phyloP scores from a whole-genome alignment of 768 basidiomycete genomes.

The Pleurotus cornucopiae region DNA sequence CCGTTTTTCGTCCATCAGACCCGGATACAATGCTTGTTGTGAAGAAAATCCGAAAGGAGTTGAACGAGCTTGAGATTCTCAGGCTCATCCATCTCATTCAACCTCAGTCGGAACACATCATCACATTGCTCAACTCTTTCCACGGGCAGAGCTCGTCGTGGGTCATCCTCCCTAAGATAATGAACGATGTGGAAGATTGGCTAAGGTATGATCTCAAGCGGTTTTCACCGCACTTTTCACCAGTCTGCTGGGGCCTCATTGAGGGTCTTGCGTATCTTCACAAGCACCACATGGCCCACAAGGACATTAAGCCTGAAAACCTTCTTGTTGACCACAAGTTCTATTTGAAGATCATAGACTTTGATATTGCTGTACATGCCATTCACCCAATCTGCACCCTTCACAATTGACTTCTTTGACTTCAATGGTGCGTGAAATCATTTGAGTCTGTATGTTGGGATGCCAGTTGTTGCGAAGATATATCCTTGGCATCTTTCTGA shows the following conservation, averaged over 20 bases:
- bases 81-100: background rate
- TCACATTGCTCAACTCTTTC: slow-evolving; percentile 6
- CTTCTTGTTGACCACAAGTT: slow-evolving; percentile 68
- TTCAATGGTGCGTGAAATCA: background rate
- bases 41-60: slow-evolving; percentile 4
- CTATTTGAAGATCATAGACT: slow-evolving; percentile 57
- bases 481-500: background rate
- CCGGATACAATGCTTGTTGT: background rate
- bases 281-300: slow-evolving; percentile 73
- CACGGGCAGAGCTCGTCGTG: background rate
- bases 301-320: slow-evolving; percentile 84
- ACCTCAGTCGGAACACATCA: slow-evolving; percentile 6
- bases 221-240: background rate
- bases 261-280: slow-evolving; percentile 50
- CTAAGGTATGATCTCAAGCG: background rate
- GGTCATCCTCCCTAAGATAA: slow-evolving; percentile 6
- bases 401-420: background rate
- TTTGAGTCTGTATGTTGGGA: background rate
- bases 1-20: background rate
- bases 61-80: slow-evolving; percentile 9
- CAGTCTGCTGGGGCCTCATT: background rate
- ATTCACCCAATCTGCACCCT: background rate
- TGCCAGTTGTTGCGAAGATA: background rate
- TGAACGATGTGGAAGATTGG: background rate
- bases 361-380: slow-evolving; percentile 6